Percentiles rank a stretch among this genome's conserved stretches.
Conservation (phyloP, 352 stramenopile genomes). For the Phytophthora tubulina region DNA sequence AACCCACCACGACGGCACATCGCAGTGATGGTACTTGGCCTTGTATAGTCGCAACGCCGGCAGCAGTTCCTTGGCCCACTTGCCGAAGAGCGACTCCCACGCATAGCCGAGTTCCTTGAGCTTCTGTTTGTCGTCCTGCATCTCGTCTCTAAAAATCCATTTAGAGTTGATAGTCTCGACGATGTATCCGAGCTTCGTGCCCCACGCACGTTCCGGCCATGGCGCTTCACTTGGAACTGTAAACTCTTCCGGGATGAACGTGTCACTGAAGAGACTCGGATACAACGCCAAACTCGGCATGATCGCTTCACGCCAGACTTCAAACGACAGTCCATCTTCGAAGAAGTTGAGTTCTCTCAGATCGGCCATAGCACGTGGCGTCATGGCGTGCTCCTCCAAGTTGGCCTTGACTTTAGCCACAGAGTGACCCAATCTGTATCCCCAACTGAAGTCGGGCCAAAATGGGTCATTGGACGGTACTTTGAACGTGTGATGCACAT, state of each 20-base stretch:
- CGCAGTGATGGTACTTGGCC: constrained; percentile 85
- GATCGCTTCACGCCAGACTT: constrained; percentile 47
- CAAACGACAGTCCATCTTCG: constrained; percentile 33
- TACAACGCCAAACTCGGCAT: constrained; percentile 60
- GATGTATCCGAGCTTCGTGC: constrained; percentile 63
- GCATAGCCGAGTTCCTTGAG: constrained; percentile 64
- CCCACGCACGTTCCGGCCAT: constrained; percentile 59
- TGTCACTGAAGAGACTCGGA: constrained; percentile 28
- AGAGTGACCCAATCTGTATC: constrained; percentile 71
- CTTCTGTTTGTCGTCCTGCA: constrained; percentile 45
- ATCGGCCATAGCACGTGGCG: constrained; percentile 35
- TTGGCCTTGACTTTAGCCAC: constrained; percentile 60
- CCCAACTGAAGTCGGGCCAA: constrained; percentile 88
- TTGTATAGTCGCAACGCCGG: constrained; percentile 86
- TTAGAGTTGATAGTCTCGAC: constrained; percentile 56
- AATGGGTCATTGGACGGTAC: constrained; percentile 74
- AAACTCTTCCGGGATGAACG: constrained; percentile 62
- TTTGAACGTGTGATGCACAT: constrained; percentile 91
- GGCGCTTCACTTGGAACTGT: constrained; percentile 55
- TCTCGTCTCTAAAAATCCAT: constrained; percentile 54
- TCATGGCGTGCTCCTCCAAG: constrained; percentile 46
- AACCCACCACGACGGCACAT: constrained; percentile 84
- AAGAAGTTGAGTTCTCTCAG: constrained; percentile 62
- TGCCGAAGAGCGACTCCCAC: constrained; percentile 70
- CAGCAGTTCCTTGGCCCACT: constrained; percentile 63